Base-by-base conservation (phyloP, 2,329 filamentous ascomycete genomes). In the Aspergillus niger region DNA sequence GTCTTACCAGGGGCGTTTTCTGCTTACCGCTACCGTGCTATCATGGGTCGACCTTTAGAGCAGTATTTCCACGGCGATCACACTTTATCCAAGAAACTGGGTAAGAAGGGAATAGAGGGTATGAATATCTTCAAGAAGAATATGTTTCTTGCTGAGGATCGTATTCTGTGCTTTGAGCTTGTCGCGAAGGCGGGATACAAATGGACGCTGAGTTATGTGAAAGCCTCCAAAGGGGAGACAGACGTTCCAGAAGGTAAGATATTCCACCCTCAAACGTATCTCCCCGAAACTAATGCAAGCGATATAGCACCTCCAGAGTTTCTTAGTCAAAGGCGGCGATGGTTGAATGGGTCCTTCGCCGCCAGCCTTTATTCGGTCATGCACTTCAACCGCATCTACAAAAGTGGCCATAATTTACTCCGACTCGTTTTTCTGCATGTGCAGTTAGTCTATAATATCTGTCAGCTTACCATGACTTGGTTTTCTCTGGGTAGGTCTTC, bases 51-150 rank as follows among this genome's bases (percentile, higher is more conserved):
- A 56, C 95, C 95, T 32, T 83, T 99, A 26, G 94, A 98, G 78
- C 95, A 99, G 81, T 99, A 99, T 81, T 99, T 99, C 88, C 95
- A 98, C 78, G 95, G 95, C 85, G 95, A 99, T 74, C 95, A 98
- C 80, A 98, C 95, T 0, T 85, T 98, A 38, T 96, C 95, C 61
- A 95, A 95, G 80, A 89, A 94, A 69, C 87, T 97, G 58, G 94
- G 93, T 70, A 96, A 97, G 82, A 99, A 99, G 86, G 95, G 95
- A 86, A 98, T 99, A 70, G 95, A 98, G 75, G 94, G 94, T 71
- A 98, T 98, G 95, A 98, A 98, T 82, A 98, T 99, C 78, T 98
- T 99, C 91, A 98, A 98, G 84, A 98, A 98, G 88, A 99, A 99
- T 86, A 98, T 99, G 95, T 99, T 98, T 86, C 94, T 99, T 87